These are phyloP conservation scores for Capsella bursapastoris DNA, from an alignment of 345 rosid species.

Conservation along the genomic window DNA sequence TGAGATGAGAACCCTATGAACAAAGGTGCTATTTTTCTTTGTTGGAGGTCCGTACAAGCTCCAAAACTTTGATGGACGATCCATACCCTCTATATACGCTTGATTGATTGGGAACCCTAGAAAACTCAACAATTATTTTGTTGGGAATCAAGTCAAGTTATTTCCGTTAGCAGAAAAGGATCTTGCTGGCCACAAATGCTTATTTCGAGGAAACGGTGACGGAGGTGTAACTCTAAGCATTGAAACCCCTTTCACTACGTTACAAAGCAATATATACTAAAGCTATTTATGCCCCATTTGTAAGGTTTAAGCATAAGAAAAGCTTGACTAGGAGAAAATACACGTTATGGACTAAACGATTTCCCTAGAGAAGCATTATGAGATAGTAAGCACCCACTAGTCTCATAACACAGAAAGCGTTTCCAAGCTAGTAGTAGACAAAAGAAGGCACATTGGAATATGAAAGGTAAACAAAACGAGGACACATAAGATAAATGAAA, in stretches of 20 bases:
- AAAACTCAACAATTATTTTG: conserved; percentile 38
- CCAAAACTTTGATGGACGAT: conserved; percentile 38
- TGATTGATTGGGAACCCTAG: conserved; percentile 33
- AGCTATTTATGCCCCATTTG: too few species aligned
- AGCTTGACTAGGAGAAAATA: too few species aligned
- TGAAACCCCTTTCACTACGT: conserved; percentile 40
- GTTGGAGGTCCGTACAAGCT: conserved; percentile 46
- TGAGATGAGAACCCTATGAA: conserved; percentile 21
- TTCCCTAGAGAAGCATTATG: too few species aligned
- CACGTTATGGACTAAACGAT: too few species aligned
- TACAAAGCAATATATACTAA: conserved; percentile 41
- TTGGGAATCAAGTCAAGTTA: conserved; percentile 35
- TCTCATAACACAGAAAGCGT: too few species aligned
- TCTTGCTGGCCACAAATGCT: conserved; percentile 21
- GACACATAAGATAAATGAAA: too few species aligned
- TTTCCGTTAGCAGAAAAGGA: conserved; percentile 23
- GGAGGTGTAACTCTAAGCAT: conserved; percentile 50
- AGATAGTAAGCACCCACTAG: too few species aligned
- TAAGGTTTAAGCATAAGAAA: too few species aligned
- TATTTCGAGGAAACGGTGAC: conserved; percentile 38
- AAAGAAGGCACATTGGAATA: too few species aligned
- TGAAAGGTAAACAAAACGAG: too few species aligned
- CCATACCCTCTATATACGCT: conserved; percentile 38
- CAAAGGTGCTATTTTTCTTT: conserved; percentile 43
- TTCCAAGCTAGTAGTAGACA: too few species aligned